Evolutionary conservation across 108 stramenopile genomes (phyloP), one percentile per base, ranked within the genome.

Genomic region (Skeletonema potamos): DNA sequence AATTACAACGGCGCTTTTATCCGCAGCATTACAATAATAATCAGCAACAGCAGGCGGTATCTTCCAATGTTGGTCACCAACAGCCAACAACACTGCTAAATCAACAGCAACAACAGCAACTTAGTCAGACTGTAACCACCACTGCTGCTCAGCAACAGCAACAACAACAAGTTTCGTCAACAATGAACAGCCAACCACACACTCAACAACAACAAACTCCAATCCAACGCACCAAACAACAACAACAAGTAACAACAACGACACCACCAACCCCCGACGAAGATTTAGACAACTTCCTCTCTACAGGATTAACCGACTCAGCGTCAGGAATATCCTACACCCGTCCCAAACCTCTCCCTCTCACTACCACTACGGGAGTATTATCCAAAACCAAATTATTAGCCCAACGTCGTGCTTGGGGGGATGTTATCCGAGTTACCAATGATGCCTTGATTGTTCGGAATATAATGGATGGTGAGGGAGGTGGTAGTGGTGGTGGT

Each of bases 371-470:
- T 8, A 18, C 56, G 6, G 57, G 28, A n/a, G 13, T 46, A 2
- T 15, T 80, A 5, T 44, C 27, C 4, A 70, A 64, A 56, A 36
- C 60, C 54, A 37, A 70, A 34, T 9, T 62, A 1, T 62, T 89
- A 17, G 90, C 90, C 5, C 66, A 64, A 44, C 74, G 88, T 33
- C 66, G 92, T 33, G 88, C 92, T n/a, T 93, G 89, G 89, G 88
- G 79, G 13, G 87, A 91, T 79, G 90, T 88, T 11, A 61, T 89
- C 20, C 79, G 75, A 9, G 62, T 91, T 20, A 65, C 87, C 20
- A 69, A 71, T 27, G 68, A 77, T 58, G 68, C 67, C 9, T 61
- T 78, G 29, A 51, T 67, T 33, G 58, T 41, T 0, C 28, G 27
- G 6, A 43, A 54, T 55, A 46, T 44, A 3, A n/a, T 37, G 36